phyloP scores from a whole-genome alignment of 345 rosid genomes.

The Heritiera fomes region DNA sequence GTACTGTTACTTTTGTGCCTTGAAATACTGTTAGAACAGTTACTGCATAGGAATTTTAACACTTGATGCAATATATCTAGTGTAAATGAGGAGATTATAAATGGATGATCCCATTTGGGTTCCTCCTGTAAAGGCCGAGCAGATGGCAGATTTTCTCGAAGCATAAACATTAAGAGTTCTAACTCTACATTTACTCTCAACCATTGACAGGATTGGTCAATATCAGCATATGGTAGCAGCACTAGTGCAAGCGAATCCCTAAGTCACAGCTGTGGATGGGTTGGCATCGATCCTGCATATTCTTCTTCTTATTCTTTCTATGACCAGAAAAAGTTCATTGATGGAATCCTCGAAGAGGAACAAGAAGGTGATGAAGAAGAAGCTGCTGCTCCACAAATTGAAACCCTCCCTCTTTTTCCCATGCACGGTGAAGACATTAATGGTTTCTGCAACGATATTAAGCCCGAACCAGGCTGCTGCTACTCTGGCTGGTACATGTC shows the following conservation, averaged over 20 bases:
- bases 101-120: conserved; percentile 17
- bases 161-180: background rate
- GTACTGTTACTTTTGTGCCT: conserved; percentile 8
- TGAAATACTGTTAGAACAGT: background rate
- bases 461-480: conserved; percentile 30
- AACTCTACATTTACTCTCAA: too few relatives aligned
- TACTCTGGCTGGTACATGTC: conserved; percentile 34
- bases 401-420: conserved; percentile 90
- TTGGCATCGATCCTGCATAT: conserved; percentile 44
- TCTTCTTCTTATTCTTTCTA: conserved; percentile 44
- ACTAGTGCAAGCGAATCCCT: conserved; percentile 28
- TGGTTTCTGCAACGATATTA: conserved; percentile 36
- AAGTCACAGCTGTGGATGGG: conserved; percentile 53
- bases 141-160: background rate
- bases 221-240: conserved; percentile 42
- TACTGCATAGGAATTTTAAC: conserved; percentile 10
- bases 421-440: conserved; percentile 62
- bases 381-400: conserved; percentile 43
- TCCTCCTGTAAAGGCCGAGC: conserved; percentile 11
- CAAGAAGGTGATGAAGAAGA: conserved; percentile 30
- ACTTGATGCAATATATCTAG: background rate
- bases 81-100: background rate
- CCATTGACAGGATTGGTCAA: conserved; percentile 50
- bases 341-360: conserved; percentile 31
- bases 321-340: conserved; percentile 43